Percentiles rank a stretch among this genome's conserved stretches.
These are phyloP conservation scores for Stephanodiscus triporus DNA, from an alignment of 108 stramenopile genomes.

Conservation along the genomic window DNA sequence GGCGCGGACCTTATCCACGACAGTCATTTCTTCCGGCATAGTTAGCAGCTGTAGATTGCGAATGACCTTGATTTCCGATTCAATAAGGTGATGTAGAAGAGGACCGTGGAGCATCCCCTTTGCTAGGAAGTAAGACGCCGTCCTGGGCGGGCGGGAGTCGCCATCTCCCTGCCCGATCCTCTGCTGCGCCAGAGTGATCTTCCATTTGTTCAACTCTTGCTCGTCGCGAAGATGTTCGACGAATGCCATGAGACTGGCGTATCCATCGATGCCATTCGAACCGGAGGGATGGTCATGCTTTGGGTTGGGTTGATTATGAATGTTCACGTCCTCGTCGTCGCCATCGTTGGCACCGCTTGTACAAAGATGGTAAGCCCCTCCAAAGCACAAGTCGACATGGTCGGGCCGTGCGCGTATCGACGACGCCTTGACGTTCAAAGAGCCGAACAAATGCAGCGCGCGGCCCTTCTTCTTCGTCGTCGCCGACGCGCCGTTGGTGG, in stretches of 20 bases:
- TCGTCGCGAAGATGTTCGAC: constrained; percentile 52
- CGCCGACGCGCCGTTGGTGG: not conserved
- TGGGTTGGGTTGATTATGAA: not conserved
- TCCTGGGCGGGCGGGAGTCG: constrained; percentile 45
- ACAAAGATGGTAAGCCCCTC: constrained; percentile 22
- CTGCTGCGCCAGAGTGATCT: constrained; percentile 77
- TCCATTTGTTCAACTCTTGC: constrained; percentile 59
- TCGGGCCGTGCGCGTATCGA: constrained; percentile 19
- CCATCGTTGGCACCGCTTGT: not conserved
- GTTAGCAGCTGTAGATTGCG: constrained; percentile 65
- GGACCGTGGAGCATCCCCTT: constrained; percentile 58
- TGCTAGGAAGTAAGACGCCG: constrained; percentile 56
- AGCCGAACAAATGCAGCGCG: constrained; percentile 36
- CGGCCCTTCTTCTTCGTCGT: constrained; percentile 20
- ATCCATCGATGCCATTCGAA: constrained; percentile 41
- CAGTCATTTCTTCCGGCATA: constrained; percentile 63
- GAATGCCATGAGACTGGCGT: constrained; percentile 51
- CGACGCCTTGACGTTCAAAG: constrained; percentile 12
- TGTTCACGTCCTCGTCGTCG: not conserved
- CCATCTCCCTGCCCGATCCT: constrained; percentile 56
- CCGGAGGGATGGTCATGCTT: not conserved
- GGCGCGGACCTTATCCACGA: constrained; percentile 46
- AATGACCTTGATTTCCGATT: constrained; percentile 65
- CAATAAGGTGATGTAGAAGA: constrained; percentile 57
- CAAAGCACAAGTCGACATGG: constrained; percentile 46